These are phyloP conservation scores for Paraphysoderma sedebokerense DNA, from an alignment of 371 early-diverging fungal species.

Conservation along the genomic window DNA sequence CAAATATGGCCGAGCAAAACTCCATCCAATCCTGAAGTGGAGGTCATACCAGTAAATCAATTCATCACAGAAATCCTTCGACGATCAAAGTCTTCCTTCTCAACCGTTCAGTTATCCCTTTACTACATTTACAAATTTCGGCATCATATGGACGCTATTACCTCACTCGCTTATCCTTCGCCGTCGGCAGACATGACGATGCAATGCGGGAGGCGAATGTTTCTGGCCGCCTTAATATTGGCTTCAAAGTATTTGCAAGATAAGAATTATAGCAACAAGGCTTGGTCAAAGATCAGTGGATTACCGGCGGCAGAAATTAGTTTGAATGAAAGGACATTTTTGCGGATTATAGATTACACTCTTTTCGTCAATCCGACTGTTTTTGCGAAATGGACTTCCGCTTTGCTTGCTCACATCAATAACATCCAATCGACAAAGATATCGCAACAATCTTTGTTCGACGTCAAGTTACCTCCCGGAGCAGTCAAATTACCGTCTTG, in stretches of 20 bases:
- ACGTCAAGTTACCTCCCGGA: too few species aligned
- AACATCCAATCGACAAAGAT: too few species aligned
- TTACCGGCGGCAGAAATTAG: conserved; percentile 19
- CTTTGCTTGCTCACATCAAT: conserved; percentile 11
- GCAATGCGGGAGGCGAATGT: conserved; percentile 17
- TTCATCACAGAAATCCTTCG: conserved; percentile 51
- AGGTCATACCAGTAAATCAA: conserved; percentile 20
- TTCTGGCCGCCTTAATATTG: conserved; percentile 22
- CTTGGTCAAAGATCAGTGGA: conserved; percentile 27
- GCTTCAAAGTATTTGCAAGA: conserved; percentile 29
- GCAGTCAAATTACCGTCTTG: too few species aligned
- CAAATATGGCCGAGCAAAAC: conserved; percentile 21
- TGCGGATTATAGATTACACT: conserved; percentile 14
- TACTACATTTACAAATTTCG: conserved; percentile 35
- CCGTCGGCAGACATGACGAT: conserved; percentile 3
- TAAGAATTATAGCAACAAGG: conserved; percentile 18
- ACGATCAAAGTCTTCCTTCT: conserved; percentile 50
- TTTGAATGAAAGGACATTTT: conserved; percentile 16
- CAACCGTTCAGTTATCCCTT: conserved; percentile 49
- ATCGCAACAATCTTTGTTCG: too few species aligned
- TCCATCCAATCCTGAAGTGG: conserved; percentile 21
- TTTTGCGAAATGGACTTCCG: conserved; percentile 1
- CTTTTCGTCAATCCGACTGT: conserved; percentile 11
- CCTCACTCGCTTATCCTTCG: conserved; percentile 7
- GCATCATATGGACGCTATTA: conserved; percentile 5